Evolutionary conservation across 169 alveolate genomes (phyloP).

Genomic region (Eimeria praecox): DNA sequence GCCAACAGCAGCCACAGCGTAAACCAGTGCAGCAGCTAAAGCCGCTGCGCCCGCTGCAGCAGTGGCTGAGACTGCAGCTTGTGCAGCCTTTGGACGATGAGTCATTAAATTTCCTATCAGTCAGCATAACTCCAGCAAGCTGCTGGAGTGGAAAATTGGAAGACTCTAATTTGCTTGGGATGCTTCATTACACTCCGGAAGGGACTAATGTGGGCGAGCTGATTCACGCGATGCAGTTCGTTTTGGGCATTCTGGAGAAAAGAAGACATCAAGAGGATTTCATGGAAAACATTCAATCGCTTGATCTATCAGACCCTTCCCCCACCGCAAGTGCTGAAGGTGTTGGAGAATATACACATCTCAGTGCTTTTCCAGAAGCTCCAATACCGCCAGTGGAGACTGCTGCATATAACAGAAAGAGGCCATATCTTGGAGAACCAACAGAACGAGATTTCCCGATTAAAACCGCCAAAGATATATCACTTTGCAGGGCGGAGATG

Average conservation of each 20-base stretch:
- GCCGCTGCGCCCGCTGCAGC: background rate
- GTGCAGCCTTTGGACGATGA: background rate
- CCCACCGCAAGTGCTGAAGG: background rate
- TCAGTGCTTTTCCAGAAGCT: background rate
- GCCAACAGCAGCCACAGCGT: background rate
- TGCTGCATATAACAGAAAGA: background rate
- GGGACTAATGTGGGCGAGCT: background rate
- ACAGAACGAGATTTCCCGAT: background rate
- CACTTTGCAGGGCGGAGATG: background rate
- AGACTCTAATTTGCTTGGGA: background rate
- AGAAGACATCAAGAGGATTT: background rate
- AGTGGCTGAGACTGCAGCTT: background rate
- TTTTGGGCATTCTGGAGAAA: background rate
- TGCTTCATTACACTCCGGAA: background rate
- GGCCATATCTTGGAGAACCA: background rate
- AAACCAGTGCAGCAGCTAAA: background rate
- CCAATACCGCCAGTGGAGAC: background rate
- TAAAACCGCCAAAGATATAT: background rate
- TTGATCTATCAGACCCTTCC: background rate
- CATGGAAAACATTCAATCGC: background rate
- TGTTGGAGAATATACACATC: background rate
- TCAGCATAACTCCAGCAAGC: background rate
- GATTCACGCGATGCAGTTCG: background rate
- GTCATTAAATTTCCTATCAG: background rate
- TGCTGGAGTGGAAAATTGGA: background rate